Conservation (phyloP, 2,329 filamentous ascomycete genomes). For the Geosmithia morbida region DNA sequence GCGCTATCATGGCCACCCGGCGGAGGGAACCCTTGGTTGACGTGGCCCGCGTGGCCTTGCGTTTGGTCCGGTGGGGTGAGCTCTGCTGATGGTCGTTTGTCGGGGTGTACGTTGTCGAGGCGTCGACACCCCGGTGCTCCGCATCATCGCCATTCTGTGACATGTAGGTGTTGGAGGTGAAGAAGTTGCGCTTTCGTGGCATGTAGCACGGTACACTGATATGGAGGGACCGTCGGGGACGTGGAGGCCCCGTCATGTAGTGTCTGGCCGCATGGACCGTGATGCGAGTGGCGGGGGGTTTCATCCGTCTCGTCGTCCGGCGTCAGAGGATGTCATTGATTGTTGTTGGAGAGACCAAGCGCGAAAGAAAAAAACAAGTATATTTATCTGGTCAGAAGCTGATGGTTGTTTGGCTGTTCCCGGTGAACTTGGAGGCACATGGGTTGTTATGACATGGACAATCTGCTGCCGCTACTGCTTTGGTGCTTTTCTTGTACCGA, state of each 20-base stretch:
- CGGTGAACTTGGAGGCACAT: too few relatives aligned
- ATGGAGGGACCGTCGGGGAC: constrained; percentile 26
- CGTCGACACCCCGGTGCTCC: not conserved
- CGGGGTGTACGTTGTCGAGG: constrained; percentile 6
- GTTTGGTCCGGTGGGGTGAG: constrained; percentile 16
- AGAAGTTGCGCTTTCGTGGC: constrained; percentile 48
- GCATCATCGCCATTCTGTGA: constrained; percentile 18
- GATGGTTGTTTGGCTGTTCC: too few relatives aligned
- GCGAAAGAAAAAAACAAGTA: too few relatives aligned
- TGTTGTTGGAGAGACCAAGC: too few relatives aligned
- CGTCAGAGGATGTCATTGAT: too few relatives aligned
- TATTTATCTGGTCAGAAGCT: too few relatives aligned
- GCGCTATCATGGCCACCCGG: constrained; percentile 75
- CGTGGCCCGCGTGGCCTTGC: constrained; percentile 28
- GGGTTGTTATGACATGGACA: too few relatives aligned
- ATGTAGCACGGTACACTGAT: constrained; percentile 23
- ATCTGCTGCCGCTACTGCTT: too few relatives aligned
- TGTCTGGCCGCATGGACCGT: constrained; percentile 15
- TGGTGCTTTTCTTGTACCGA: too few relatives aligned
- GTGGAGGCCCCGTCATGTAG: constrained; percentile 10
- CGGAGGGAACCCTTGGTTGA: constrained; percentile 61
- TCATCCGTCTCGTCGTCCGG: constrained; percentile 11
- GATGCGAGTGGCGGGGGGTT: constrained; percentile 15
- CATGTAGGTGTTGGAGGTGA: constrained; percentile 48
- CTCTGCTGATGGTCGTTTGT: not conserved